phyloP scores from a whole-genome alignment of 1,139 yeast species.

The Yamadazyma trypodendri region DNA sequence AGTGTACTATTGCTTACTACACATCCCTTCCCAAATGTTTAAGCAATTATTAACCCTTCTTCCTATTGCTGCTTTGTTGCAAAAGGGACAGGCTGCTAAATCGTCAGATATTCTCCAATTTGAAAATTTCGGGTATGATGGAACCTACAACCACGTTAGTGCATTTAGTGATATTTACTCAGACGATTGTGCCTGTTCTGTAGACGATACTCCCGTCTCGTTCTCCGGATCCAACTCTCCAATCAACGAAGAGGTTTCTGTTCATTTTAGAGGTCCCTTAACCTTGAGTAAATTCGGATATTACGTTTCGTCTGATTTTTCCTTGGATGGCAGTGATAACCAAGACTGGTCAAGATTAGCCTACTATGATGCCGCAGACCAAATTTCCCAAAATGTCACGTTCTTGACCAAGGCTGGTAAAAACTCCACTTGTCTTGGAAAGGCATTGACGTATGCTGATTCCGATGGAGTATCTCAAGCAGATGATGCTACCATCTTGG shows the following conservation, averaged over 20 bases:
- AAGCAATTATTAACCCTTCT: neutral
- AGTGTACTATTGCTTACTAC: too few species aligned
- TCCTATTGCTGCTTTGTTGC: neutral
- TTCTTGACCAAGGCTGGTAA: slow-evolving; percentile 85
- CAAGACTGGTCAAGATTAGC: slow-evolving; percentile 71
- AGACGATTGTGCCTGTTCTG: slow-evolving; percentile 62
- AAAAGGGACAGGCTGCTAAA: neutral
- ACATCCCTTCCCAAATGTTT: too few species aligned
- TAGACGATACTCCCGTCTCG: slow-evolving; percentile 48
- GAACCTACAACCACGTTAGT: slow-evolving; percentile 73
- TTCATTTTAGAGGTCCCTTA: slow-evolving; percentile 94
- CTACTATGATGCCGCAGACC: slow-evolving; percentile 55
- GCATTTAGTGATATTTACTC: slow-evolving; percentile 43
- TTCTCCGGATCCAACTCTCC: slow-evolving; percentile 83
- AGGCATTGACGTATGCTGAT: slow-evolving; percentile 79
- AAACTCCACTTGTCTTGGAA: slow-evolving; percentile 73
- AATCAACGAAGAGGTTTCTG: slow-evolving; percentile 81
- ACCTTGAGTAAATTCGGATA: slow-evolving; percentile 73
- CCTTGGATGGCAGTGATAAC: slow-evolving; percentile 23
- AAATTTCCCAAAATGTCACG: slow-evolving; percentile 59
- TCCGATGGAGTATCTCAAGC: slow-evolving; percentile 73
- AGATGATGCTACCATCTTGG: slow-evolving; percentile 57
- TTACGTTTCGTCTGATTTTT: slow-evolving; percentile 43
- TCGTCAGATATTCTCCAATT: slow-evolving; percentile 42
- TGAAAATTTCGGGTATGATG: slow-evolving; percentile 71